Percentiles rank a stretch among this genome's conserved stretches.
Conservation (phyloP, 129 eudicot genomes). For the Erigeron canadensis region DNA sequence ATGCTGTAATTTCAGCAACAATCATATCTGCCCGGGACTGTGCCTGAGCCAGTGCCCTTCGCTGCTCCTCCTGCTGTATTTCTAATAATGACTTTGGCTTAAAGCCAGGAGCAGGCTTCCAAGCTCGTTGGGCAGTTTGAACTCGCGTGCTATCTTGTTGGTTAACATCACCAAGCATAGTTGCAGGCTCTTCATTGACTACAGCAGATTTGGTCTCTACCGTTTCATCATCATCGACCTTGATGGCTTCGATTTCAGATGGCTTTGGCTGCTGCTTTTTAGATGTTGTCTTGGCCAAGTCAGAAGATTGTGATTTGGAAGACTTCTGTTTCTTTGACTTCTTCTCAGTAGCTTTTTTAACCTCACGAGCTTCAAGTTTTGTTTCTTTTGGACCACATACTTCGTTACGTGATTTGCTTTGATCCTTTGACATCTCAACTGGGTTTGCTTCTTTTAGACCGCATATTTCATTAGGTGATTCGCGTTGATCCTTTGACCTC, state of each 20-base stretch:
- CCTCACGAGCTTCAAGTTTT: constrained; percentile 52
- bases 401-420: background rate
- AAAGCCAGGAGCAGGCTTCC: constrained; percentile 93
- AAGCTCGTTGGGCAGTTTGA: constrained; percentile 55
- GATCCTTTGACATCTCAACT: constrained; percentile 35
- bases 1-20: constrained; percentile 51
- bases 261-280: constrained; percentile 50
- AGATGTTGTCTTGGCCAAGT: constrained; percentile 44
- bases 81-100: constrained; percentile 85
- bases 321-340: constrained; percentile 83
- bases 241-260: constrained; percentile 43
- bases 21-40: constrained; percentile 35
- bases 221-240: constrained; percentile 27
- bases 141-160: constrained; percentile 38
- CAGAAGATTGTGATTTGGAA: constrained; percentile 60
- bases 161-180: constrained; percentile 17
- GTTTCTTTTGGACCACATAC: constrained; percentile 34
- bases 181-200: constrained; percentile 16
- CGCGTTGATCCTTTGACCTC: constrained; percentile 25
- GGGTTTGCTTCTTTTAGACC: constrained; percentile 44
- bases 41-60: constrained; percentile 39
- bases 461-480: constrained; percentile 1
- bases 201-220: background rate
- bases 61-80: constrained; percentile 91
- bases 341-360: constrained; percentile 59